phyloP scores from a whole-genome alignment of 164 flowering plant genomes.

The Annona squamosa region DNA sequence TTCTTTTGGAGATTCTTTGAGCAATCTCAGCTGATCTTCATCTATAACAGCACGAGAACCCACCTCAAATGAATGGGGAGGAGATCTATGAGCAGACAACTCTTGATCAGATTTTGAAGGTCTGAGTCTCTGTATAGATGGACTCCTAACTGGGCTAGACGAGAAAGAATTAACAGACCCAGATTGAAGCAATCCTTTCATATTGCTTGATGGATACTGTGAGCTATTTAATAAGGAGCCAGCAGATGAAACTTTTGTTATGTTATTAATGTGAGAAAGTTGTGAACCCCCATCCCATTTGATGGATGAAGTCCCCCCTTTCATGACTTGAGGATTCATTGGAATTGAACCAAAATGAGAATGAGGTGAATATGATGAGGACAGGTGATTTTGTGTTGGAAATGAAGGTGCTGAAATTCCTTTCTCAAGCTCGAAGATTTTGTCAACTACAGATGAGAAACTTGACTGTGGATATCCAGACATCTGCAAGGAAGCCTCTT shows the following conservation, averaged over 20 bases:
- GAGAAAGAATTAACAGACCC: conserved; percentile 43
- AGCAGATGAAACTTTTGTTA: conserved; percentile 28
- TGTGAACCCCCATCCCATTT: conserved; percentile 59
- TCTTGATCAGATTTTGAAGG: conserved; percentile 91
- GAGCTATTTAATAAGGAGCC: conserved; percentile 29
- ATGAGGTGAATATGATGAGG: conserved; percentile 37
- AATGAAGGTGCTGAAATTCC: conserved; percentile 37
- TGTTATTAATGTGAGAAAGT: conserved; percentile 30
- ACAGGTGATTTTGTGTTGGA: conserved; percentile 27
- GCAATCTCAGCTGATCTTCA: conserved; percentile 53
- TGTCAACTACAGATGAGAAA: conserved; percentile 82
- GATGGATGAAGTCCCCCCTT: conserved; percentile 48
- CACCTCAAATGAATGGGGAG: conserved; percentile 45
- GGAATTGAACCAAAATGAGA: conserved; percentile 45
- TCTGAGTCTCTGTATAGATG: conserved; percentile 42
- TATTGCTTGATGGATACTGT: conserved; percentile 38
- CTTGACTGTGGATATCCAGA: conserved; percentile 36
- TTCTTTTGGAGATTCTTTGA: conserved; percentile 45
- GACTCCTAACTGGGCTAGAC: conserved; percentile 41
- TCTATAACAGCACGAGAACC: conserved; percentile 34
- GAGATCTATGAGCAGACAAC: conserved; percentile 66
- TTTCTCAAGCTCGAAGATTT: conserved; percentile 81
- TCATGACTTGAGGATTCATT: conserved; percentile 29
- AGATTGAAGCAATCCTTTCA: conserved; percentile 48
- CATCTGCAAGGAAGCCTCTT: conserved; percentile 34